These are phyloP conservation scores for Hypoxylon lenormandii DNA, from an alignment of 495 filamentous ascomycete species.

Conservation along the genomic window DNA sequence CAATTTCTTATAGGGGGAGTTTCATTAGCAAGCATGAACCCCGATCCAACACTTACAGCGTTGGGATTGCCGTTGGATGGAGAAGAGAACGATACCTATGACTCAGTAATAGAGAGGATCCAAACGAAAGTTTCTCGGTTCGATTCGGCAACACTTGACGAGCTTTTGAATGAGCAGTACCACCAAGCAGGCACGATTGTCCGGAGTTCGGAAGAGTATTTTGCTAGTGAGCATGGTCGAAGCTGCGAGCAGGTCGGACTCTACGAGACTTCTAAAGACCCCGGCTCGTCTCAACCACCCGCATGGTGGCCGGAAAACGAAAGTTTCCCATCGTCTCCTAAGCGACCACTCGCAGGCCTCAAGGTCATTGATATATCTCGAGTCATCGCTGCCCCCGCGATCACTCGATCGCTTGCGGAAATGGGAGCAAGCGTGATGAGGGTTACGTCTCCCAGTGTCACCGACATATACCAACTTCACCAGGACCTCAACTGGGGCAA, in stretches of 20 bases:
- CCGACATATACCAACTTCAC: too few species aligned
- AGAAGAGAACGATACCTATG: constrained; percentile 16
- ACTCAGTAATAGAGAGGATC: constrained; percentile 6
- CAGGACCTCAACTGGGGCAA: constrained; percentile 65
- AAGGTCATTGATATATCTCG: constrained; percentile 69
- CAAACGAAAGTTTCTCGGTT: constrained; percentile 10
- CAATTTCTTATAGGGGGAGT: background rate
- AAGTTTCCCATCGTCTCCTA: constrained; percentile 51
- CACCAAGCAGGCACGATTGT: constrained; percentile 59
- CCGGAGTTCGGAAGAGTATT: constrained; percentile 52
- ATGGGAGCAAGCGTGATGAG: constrained; percentile 71
- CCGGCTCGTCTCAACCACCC: constrained; percentile 48
- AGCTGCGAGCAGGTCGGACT: constrained; percentile 60
- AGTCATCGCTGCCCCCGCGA: constrained; percentile 68
- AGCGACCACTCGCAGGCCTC: constrained; percentile 65
- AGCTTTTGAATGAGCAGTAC: constrained; percentile 53
- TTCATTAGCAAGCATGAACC: constrained; percentile 54
- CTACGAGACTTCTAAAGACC: constrained; percentile 55
- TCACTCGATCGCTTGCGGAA: constrained; percentile 65
- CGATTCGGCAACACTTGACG: constrained; percentile 2
- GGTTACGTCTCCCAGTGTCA: constrained; percentile 63
- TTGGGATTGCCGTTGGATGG: constrained; percentile 16
- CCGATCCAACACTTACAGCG: constrained; percentile 49
- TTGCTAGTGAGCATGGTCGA: constrained; percentile 59
- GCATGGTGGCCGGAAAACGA: constrained; percentile 39